A percentile compares a stretch with the other conserved stretches of the same genome.
These are phyloP conservation scores for Agrostemma githago DNA, from an alignment of 148 eudicot species.

Conservation along the genomic window DNA sequence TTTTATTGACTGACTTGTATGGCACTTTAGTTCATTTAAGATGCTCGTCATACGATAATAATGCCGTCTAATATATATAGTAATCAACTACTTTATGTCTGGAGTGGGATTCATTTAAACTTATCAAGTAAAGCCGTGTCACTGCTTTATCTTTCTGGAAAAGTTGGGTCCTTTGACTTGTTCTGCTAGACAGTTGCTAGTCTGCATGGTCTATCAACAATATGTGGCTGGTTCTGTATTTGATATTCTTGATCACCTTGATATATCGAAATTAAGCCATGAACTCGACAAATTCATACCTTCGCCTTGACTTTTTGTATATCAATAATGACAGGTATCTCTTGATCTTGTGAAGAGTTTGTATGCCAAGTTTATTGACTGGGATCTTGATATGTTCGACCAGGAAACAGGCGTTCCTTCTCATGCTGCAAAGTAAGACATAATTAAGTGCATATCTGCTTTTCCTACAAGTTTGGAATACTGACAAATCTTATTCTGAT, in stretches of 20 bases:
- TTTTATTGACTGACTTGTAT: slow-evolving; percentile 3
- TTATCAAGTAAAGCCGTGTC: background rate
- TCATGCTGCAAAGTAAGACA: slow-evolving; percentile 80
- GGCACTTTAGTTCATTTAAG: background rate
- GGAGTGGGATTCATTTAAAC: background rate
- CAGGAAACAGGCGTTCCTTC: slow-evolving; percentile 68
- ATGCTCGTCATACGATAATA: background rate
- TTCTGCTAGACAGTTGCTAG: background rate
- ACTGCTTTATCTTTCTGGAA: slow-evolving; percentile 3
- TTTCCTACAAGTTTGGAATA: background rate
- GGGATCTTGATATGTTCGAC: slow-evolving; percentile 94
- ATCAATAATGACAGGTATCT: slow-evolving; percentile 64
- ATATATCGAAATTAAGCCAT: background rate
- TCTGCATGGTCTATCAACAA: background rate
- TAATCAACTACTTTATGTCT: background rate
- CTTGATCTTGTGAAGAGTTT: slow-evolving; percentile 93
- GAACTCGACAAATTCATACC: background rate
- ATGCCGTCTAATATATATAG: background rate
- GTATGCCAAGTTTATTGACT: slow-evolving; percentile 96
- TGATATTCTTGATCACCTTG: background rate
- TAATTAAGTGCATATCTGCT: slow-evolving; percentile 7
- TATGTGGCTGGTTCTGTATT: background rate
- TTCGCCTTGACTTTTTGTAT: slow-evolving; percentile 16
- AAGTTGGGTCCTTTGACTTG: background rate
- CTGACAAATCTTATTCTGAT: slow-evolving; percentile 8